These are phyloP conservation scores for Pleoardoris graminearum DNA, from an alignment of 2,329 filamentous ascomycete genomes.

Conservation along the genomic window DNA sequence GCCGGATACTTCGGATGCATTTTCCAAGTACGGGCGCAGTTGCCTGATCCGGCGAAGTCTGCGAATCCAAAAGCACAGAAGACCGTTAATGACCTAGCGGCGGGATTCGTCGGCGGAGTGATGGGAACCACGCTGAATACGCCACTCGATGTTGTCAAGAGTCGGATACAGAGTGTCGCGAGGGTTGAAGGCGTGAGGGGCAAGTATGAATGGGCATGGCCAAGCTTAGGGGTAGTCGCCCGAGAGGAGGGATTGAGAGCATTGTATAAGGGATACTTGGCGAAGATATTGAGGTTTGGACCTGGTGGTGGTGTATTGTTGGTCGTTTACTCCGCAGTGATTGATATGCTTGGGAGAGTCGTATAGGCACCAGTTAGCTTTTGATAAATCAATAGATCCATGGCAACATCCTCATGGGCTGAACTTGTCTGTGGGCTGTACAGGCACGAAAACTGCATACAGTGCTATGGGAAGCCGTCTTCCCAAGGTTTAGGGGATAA, in stretches of 20 bases:
- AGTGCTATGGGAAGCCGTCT: too few relatives aligned
- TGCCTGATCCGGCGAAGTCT: slow-evolving; percentile 20
- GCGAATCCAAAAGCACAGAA: slow-evolving; percentile 28
- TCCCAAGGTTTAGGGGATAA: too few relatives aligned
- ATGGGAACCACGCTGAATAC: slow-evolving; percentile 38
- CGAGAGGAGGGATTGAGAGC: slow-evolving; percentile 34
- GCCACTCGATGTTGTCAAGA: slow-evolving; percentile 38
- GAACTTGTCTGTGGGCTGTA: too few relatives aligned
- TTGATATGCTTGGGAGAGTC: slow-evolving; percentile 25
- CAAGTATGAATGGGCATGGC: slow-evolving; percentile 39
- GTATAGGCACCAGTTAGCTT: slow-evolving; percentile 9
- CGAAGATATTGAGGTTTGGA: slow-evolving; percentile 37
- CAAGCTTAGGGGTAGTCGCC: slow-evolving; percentile 29
- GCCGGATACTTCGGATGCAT: slow-evolving; percentile 40
- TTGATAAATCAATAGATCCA: not conserved
- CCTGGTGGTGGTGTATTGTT: slow-evolving; percentile 35
- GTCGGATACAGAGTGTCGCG: slow-evolving; percentile 38
- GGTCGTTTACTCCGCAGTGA: slow-evolving; percentile 34
- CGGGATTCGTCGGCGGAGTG: slow-evolving; percentile 35
- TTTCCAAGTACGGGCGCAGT: slow-evolving; percentile 31
- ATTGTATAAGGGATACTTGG: slow-evolving; percentile 38
- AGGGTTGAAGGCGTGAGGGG: slow-evolving; percentile 26
- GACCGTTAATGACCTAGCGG: slow-evolving; percentile 31
- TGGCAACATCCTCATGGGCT: not conserved
- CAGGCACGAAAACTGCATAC: too few relatives aligned